Percentiles rank a stretch among this genome's conserved stretches.
These are phyloP conservation scores for Chalciporus pseudorubinellus DNA, from an alignment of 768 basidiomycete species.

Conservation along the genomic window DNA sequence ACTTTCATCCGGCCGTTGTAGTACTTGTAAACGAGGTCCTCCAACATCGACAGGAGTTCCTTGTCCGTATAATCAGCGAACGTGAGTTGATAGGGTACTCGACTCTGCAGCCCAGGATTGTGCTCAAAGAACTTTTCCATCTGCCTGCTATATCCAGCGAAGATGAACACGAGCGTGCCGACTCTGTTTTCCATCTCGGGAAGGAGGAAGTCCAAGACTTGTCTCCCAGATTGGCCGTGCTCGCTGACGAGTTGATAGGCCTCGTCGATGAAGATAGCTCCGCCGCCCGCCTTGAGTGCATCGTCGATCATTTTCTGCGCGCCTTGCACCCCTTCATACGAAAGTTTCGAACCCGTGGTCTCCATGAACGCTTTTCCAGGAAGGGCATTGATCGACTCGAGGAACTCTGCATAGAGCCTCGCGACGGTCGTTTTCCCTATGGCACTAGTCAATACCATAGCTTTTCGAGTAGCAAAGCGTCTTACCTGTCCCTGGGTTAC, in stretches of 20 bases:
- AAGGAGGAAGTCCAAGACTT: slow-evolving; percentile 68
- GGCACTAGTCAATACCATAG: not conserved
- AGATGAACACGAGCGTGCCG: slow-evolving; percentile 64
- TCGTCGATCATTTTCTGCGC: slow-evolving; percentile 52
- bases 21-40: slow-evolving; percentile 43
- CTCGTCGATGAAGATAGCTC: slow-evolving; percentile 70
- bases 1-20: slow-evolving; percentile 53
- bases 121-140: slow-evolving; percentile 81
- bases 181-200: slow-evolving; percentile 75
- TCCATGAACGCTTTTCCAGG: slow-evolving; percentile 57
- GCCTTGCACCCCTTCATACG: slow-evolving; percentile 55
- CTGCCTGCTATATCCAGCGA: slow-evolving; percentile 68
- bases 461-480: not conserved
- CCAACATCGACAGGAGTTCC: slow-evolving; percentile 56
- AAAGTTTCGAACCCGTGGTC: slow-evolving; percentile 60
- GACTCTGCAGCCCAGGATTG: slow-evolving; percentile 66
- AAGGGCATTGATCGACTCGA: slow-evolving; percentile 53
- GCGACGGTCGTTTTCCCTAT: slow-evolving; percentile 72
- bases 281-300: slow-evolving; percentile 55
- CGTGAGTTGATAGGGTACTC: slow-evolving; percentile 58
- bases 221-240: slow-evolving; percentile 47
- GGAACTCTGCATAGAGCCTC: slow-evolving; percentile 60
- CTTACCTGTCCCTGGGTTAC: slow-evolving; percentile 74
- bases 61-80: slow-evolving; percentile 63
- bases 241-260: slow-evolving; percentile 63